Conservation (phyloP, 768 basidiomycete species). For the Trametes cinnabarina region DNA sequence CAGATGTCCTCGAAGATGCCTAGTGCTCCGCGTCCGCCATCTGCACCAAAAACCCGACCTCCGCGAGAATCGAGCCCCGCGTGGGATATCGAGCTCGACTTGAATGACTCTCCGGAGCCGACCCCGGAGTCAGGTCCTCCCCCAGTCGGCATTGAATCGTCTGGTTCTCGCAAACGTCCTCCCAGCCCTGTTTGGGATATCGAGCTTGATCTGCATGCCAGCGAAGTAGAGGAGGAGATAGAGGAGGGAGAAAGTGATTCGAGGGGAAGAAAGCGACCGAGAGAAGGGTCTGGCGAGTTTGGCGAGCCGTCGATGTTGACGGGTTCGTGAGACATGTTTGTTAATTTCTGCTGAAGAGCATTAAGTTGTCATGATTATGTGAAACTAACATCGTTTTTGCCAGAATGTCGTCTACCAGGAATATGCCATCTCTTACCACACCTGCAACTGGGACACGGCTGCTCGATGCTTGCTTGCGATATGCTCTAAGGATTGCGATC, state of each 20-base stretch:
- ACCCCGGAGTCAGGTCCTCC: constrained; percentile 15
- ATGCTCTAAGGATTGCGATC: no score
- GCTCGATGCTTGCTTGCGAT: no score
- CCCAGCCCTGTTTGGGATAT: constrained; percentile 39
- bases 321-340: neutral
- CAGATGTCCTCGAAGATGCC: neutral
- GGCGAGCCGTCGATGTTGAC: constrained; percentile 14
- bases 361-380: no score
- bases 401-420: no score
- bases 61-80: constrained; percentile 52
- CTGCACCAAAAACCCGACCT: constrained; percentile 9
- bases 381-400: no score
- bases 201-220: constrained; percentile 43
- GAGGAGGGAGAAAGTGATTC: neutral
- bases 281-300: constrained; percentile 18
- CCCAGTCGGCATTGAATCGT: neutral
- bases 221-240: constrained; percentile 1
- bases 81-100: constrained; percentile 74
- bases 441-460: no score
- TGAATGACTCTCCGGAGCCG: constrained; percentile 32
- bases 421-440: no score
- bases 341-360: no score
- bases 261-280: constrained; percentile 1
- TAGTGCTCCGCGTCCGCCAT: constrained; percentile 1
- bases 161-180: constrained; percentile 17